phyloP scores from a whole-genome alignment of 257 asterid genomes.

The Solanum pimpinellifolium region DNA sequence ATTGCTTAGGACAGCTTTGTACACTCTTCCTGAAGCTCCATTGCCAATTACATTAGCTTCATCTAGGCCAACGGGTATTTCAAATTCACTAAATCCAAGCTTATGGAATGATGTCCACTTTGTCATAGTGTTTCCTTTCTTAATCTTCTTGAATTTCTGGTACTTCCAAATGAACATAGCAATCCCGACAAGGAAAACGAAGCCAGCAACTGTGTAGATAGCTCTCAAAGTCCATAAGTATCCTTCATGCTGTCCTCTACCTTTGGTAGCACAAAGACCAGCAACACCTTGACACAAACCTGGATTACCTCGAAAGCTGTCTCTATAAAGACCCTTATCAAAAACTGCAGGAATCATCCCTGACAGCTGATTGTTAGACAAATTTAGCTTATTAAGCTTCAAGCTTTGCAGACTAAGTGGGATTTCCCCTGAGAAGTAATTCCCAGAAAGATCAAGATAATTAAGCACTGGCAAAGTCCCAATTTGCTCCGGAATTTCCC shows the following conservation, averaged over 20 bases:
- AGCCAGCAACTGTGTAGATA: conserved; percentile 17
- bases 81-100: conserved; percentile 53
- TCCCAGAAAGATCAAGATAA: conserved; percentile 72
- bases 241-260: neutral
- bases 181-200: conserved; percentile 34
- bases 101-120: conserved; percentile 84
- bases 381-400: conserved; percentile 53
- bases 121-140: conserved; percentile 17
- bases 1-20: conserved; percentile 48
- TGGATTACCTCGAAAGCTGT: conserved; percentile 71
- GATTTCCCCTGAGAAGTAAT: conserved; percentile 41
- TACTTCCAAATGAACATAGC: conserved; percentile 33
- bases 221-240: conserved; percentile 30
- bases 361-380: conserved; percentile 50
- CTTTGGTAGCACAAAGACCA: conserved; percentile 20
- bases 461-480: conserved; percentile 56
- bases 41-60: conserved; percentile 58
- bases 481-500: conserved; percentile 52
- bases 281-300: conserved; percentile 32
- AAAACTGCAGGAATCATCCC: conserved; percentile 55
- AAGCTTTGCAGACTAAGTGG: conserved; percentile 52
- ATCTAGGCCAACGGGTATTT: conserved; percentile 39
- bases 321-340: conserved; percentile 20
- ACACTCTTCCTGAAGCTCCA: conserved; percentile 75
- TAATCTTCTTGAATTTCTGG: conserved; percentile 20